Percentiles rank a stretch among this genome's conserved stretches.
phyloP scores from a whole-genome alignment of 169 alveolate species.

The Eimeria maxima region DNA sequence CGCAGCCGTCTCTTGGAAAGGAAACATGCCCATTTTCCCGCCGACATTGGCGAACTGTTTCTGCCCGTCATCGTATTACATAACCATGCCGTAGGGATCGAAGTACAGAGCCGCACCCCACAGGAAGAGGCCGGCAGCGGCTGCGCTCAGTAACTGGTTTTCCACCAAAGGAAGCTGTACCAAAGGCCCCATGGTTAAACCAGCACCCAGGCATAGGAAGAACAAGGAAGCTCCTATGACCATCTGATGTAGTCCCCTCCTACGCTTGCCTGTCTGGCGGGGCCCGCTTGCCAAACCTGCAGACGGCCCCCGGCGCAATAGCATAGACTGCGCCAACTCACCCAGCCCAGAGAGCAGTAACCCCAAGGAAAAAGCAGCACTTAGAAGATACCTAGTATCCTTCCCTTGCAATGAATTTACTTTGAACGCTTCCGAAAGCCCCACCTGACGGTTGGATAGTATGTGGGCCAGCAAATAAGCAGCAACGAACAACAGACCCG shows the following conservation, averaged over 20 bases:
- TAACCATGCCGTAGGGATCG: slow-evolving; percentile 9
- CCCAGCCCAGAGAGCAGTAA: slow-evolving; percentile 21
- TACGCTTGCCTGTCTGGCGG: neutral
- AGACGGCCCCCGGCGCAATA: neutral
- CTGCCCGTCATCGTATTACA: neutral
- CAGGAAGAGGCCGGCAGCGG: slow-evolving; percentile 13
- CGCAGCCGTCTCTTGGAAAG: neutral
- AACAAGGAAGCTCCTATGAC: neutral
- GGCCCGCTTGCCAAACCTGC: neutral
- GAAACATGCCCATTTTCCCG: neutral
- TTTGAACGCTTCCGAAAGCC: neutral
- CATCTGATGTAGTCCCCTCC: slow-evolving; percentile 8
- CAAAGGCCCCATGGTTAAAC: neutral
- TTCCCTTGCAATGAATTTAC: neutral
- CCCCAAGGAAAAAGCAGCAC: neutral
- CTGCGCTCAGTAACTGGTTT: neutral
- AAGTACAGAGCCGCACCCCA: slow-evolving; percentile 53
- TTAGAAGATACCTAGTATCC: neutral
- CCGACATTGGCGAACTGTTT: neutral
- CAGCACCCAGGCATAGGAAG: neutral
- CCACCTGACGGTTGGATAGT: neutral
- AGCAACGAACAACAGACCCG: neutral
- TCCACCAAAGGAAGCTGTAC: neutral
- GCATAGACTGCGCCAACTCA: neutral
- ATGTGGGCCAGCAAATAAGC: slow-evolving; percentile 30